Evolutionary conservation across 169 alveolate species (phyloP), one percentile per base, ranked within the genome.

Genomic region (Blepharisma undulans): DNA sequence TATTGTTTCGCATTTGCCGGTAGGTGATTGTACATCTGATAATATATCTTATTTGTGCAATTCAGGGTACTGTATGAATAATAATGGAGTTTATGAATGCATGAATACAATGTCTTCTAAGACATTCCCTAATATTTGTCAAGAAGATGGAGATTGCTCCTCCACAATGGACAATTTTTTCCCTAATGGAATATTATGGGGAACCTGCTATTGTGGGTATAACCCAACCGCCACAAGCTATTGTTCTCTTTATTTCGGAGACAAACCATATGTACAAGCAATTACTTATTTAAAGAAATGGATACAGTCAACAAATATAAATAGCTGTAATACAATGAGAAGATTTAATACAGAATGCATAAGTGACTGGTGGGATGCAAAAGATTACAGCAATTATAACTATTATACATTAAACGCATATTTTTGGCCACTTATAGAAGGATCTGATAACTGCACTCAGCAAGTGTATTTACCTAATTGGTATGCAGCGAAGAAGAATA

Each of bases 141-240:
- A 59, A 25, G 30, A 6, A n/a, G 89, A 84, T 30, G 29, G 22
- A 32, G 89, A 34, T 33, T 84, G 89, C 77, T 19, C 6, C 7
- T 84, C 81, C 7, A 74, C 89, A 4, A 48, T 22, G 10, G 89
- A 84, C 34, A 14, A 22, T 48, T 21, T 30, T 48, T 22, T 48
- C 32, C 22, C 79, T 4, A 74, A 14, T 6, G 81, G 81, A 74
- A 18, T 74, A 14, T 27, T 48, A 5, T 48, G 33, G 29, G 77
- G 89, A 21, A 84, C 74, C 79, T 84, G 89, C 36, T 21, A 19
- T 19, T 84, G 89, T 84, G 89, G 79, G 10, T 25, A 84, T 21
- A 84, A 60, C 30, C 74, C 22, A 6, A 84, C 27, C 6, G 79
- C 78, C 0, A 60, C 29, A 21, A 48, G 29, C 6, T 84, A 84